phyloP scores from a whole-genome alignment of 208 protist genomes.

The Leishmania amazonensis region DNA sequence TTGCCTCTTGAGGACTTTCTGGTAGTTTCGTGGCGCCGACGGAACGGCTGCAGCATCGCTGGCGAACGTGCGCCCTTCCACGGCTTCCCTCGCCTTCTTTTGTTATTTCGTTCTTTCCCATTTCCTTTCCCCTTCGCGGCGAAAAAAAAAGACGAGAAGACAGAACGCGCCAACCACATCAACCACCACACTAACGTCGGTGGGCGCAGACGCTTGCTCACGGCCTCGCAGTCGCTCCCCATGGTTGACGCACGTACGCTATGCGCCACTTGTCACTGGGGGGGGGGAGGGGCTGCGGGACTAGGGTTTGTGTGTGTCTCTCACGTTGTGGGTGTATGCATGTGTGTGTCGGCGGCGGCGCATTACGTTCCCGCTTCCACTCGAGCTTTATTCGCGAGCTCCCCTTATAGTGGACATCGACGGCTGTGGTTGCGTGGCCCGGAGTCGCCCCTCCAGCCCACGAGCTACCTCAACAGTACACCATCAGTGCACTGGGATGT shows the following conservation, averaged over 20 bases:
- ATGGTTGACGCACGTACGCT: neutral
- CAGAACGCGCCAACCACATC: neutral
- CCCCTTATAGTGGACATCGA: no score
- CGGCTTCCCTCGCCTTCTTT: neutral
- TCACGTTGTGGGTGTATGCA: no score
- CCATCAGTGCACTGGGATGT: neutral
- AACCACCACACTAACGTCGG: neutral
- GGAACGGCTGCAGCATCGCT: neutral
- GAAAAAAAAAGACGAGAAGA: neutral
- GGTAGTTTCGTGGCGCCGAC: neutral
- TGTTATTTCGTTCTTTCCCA: neutral
- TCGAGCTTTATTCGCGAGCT: neutral
- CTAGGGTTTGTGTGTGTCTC: neutral
- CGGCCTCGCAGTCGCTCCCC: neutral
- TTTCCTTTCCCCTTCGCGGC: neutral
- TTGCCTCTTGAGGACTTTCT: neutral
- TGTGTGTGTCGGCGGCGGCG: neutral
- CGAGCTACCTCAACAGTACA: neutral
- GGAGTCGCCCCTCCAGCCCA: neutral
- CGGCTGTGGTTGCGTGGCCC: neutral
- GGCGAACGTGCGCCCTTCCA: neutral
- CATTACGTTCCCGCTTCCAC: neutral
- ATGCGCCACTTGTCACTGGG: neutral
- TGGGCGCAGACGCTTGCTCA: neutral
- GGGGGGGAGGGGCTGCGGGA: neutral